Evolutionary conservation across 192 early-diverging fungal genomes (phyloP), one percentile per base, ranked within the genome.

Genomic region (Backusella australiensis): DNA sequence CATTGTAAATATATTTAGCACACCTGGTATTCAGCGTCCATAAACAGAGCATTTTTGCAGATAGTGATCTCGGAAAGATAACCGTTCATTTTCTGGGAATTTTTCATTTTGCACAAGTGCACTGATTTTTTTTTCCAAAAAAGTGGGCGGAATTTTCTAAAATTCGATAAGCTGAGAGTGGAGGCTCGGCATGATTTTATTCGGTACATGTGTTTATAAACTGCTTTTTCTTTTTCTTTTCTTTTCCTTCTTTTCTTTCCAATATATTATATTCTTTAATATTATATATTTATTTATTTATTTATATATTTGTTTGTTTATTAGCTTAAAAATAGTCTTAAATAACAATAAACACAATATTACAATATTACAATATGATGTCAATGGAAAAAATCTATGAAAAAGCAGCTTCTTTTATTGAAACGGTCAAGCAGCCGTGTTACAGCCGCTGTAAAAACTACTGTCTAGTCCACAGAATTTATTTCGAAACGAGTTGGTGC

Each of bases 401-500:
- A 4, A 65, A 32, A 34, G 34, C 74, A 19, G 19, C 32, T 41
- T 7, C n/a, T 7, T 14, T n/a, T 34, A 8, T 49, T 63, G 59
- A 49, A 32, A 49, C 17, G 42, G 29, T 23, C 21, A 26, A 34
- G 21, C 23, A 53, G 23, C 11, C 71, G 3, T 65, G 15, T 29
- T 21, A n/a, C 19, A n/a, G 46, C 3, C 76, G 76, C 65, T 35
- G 76, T 23, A 70, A 71, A 35, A 80, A 56, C 70, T 80, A 80
- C 44, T 80, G 79, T 12, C 35, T 80, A 21, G 21, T 75, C 29
- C 79, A 80, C 72, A n/a, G 65, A 66, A 36, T 23, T 14, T 73
- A 80, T 53, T 80, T 71, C 67, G 63, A 72, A 69, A 80, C 79
- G 3, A 71, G 68, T 26, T 80, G 75, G 75, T 80, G 79, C 66